phyloP scores from a whole-genome alignment of 176 grass and related monocot genomes.

The Lolium perenne region DNA sequence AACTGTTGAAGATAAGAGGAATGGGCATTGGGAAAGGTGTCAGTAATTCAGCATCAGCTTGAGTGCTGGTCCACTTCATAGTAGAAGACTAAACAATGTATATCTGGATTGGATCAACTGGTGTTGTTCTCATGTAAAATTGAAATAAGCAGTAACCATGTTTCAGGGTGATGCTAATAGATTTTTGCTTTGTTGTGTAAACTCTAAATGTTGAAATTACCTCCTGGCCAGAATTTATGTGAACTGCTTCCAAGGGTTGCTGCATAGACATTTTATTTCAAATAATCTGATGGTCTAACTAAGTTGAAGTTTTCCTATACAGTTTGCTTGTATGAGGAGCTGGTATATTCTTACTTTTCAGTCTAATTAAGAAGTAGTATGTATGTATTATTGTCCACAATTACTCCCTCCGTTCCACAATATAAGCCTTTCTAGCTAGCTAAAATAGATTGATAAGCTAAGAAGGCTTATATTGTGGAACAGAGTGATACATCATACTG shows the following conservation, averaged over 20 bases:
- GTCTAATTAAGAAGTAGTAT: conserved; percentile 2
- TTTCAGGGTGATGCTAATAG: neutral
- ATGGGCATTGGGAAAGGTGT: neutral
- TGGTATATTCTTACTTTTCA: conserved; percentile 20
- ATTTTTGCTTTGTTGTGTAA: neutral
- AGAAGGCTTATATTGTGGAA: too few species aligned
- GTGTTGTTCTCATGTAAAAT: neutral
- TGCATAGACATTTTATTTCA: neutral
- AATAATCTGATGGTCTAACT: neutral
- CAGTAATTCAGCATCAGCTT: conserved; percentile 7
- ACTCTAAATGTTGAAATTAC: conserved; percentile 8
- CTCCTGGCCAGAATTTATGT: neutral
- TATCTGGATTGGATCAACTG: neutral
- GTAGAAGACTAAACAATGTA: neutral
- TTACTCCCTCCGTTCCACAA: too few species aligned
- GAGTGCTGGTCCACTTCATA: neutral
- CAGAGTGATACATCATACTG: too few species aligned
- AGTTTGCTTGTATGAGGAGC: neutral
- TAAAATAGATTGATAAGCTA: too few species aligned
- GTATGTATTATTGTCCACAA: neutral
- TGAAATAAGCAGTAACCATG: neutral
- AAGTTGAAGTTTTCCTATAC: neutral
- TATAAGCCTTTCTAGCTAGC: too few species aligned
- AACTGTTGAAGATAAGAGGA: conserved; percentile 29
- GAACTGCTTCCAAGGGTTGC: conserved; percentile 3